A percentile compares a stretch with the other conserved stretches of the same genome.
Evolutionary conservation across 2,329 filamentous ascomycete genomes (phyloP).

Genomic region (Paramyrothecium sp.): DNA sequence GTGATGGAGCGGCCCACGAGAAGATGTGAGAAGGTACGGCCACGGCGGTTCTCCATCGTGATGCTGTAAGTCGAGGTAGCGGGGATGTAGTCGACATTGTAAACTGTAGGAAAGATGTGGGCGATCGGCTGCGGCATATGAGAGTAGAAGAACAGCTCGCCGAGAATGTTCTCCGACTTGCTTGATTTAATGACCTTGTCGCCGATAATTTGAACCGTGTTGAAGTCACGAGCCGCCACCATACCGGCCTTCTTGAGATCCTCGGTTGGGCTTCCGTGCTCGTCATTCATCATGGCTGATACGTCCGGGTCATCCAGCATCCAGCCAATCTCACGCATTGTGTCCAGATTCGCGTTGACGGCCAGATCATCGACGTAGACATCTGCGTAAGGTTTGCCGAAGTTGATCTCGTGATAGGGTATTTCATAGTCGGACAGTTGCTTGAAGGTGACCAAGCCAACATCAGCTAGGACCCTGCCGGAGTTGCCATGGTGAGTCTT

Average conservation of each 20-base stretch:
- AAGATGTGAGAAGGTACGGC: slow-evolving; percentile 23
- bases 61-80: slow-evolving; percentile 23
- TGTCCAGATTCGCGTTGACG: slow-evolving; percentile 26
- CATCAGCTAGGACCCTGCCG: slow-evolving; percentile 22
- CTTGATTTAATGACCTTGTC: slow-evolving; percentile 27
- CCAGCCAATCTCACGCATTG: slow-evolving; percentile 25
- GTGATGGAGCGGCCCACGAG: slow-evolving; percentile 28
- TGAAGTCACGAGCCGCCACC: slow-evolving; percentile 26
- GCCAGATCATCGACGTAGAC: slow-evolving; percentile 25
- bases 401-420: slow-evolving; percentile 25
- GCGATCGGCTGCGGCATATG: slow-evolving; percentile 21
- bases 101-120: slow-evolving; percentile 19
- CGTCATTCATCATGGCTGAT: not conserved
- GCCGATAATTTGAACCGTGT: slow-evolving; percentile 26
- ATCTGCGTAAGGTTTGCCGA: slow-evolving; percentile 26
- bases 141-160: slow-evolving; percentile 29
- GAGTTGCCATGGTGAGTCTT: slow-evolving; percentile 23
- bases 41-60: slow-evolving; percentile 25
- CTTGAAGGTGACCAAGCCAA: slow-evolving; percentile 21
- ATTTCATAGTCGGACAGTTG: slow-evolving; percentile 23
- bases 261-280: slow-evolving; percentile 7
- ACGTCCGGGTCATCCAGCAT: slow-evolving; percentile 20
- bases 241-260: slow-evolving; percentile 21
- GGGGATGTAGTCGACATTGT: slow-evolving; percentile 21
- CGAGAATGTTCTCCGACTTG: slow-evolving; percentile 26